phyloP scores from a whole-genome alignment of 768 basidiomycete species.

The Chalciporus piperatus region DNA sequence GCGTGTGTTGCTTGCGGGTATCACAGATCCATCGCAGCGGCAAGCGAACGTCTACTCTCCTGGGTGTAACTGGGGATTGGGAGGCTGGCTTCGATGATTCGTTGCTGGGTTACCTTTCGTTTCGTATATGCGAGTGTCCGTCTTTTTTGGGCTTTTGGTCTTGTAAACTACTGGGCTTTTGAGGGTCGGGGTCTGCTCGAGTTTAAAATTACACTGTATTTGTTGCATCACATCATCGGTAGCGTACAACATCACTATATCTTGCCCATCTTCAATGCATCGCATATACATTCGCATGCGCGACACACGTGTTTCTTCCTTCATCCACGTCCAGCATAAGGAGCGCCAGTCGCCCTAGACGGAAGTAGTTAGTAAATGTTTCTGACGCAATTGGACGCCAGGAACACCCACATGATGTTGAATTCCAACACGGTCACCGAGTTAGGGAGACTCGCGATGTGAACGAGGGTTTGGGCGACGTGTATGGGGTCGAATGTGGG shows the following conservation, averaged over 20 bases:
- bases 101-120: not conserved
- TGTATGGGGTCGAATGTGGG: slow-evolving; percentile 68
- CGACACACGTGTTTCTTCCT: not conserved
- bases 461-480: slow-evolving; percentile 68
- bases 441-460: slow-evolving; percentile 66
- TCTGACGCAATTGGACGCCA: not conserved
- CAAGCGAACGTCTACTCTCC: slow-evolving; percentile 47
- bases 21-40: slow-evolving; percentile 52
- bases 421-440: slow-evolving; percentile 69
- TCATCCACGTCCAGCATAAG: slow-evolving; percentile 45
- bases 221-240: not conserved
- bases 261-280: not conserved
- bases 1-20: slow-evolving; percentile 53
- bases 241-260: not conserved
- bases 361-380: not conserved
- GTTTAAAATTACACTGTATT: not conserved
- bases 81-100: slow-evolving; percentile 50
- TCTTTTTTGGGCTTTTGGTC: not conserved
- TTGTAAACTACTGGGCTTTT: not conserved
- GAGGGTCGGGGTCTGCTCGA: not conserved
- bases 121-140: not conserved
- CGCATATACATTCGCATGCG: not conserved
- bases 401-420: slow-evolving; percentile 63
- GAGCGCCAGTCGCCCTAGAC: slow-evolving; percentile 43
- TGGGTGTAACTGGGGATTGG: slow-evolving; percentile 58